phyloP scores from a whole-genome alignment of 2,329 filamentous ascomycete genomes.

The Plectosphaerella cucumerina region DNA sequence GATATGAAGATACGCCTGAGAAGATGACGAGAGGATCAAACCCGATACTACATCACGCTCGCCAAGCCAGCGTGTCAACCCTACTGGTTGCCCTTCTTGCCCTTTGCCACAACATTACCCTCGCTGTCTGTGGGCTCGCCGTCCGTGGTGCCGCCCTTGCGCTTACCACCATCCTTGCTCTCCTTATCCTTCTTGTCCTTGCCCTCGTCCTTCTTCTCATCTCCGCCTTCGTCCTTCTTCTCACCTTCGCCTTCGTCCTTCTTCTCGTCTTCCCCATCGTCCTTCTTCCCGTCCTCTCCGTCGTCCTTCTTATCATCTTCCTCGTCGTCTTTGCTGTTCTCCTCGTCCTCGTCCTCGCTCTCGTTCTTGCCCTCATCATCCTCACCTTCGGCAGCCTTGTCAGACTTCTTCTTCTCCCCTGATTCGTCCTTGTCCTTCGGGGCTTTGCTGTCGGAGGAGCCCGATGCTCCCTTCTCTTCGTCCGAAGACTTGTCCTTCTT shows the following conservation, averaged over 20 bases:
- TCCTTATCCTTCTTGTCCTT: too few relatives aligned
- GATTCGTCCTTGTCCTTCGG: conserved; percentile 14
- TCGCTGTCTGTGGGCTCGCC: too few relatives aligned
- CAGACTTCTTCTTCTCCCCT: conserved; percentile 18
- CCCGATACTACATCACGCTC: too few relatives aligned
- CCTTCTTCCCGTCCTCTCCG: conserved; percentile 9
- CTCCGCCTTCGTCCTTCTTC: background rate
- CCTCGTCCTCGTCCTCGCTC: conserved; percentile 13
- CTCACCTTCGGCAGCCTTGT: conserved; percentile 10
- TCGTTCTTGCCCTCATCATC: conserved; percentile 16
- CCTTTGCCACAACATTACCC: too few relatives aligned
- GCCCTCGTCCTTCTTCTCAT: conserved; percentile 6
- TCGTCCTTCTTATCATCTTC: conserved; percentile 17
- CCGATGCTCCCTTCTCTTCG: background rate
- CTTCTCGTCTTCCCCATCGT: conserved; percentile 20
- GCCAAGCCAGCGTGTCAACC: too few relatives aligned
- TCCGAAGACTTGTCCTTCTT: conserved; percentile 6
- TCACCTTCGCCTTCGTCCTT: background rate
- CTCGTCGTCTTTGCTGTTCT: conserved; percentile 15
- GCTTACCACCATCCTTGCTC: background rate
- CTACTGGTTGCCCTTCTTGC: too few relatives aligned
- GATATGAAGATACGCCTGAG: too few relatives aligned
- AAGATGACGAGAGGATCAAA: too few relatives aligned
- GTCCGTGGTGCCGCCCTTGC: too few relatives aligned
- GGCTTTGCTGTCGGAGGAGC: background rate